These are phyloP conservation scores for Rhynchospora tenuis DNA, from an alignment of 176 grass and related monocot species.

Conservation along the genomic window DNA sequence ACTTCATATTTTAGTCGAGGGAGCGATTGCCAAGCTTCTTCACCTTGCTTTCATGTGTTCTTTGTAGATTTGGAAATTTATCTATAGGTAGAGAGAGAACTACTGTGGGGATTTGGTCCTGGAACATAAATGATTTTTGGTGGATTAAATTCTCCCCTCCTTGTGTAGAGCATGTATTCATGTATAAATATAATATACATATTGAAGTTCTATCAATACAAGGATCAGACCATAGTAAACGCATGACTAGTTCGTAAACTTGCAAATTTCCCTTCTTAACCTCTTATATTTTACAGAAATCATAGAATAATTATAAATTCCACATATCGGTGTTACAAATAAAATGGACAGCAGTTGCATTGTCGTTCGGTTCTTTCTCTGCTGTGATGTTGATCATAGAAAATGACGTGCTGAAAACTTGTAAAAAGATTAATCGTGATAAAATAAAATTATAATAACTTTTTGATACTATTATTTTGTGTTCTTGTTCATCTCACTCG, in stretches of 20 bases:
- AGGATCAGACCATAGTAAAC: neutral
- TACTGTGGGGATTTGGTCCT: constrained; percentile 2
- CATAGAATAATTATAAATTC: neutral
- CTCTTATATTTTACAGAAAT: neutral
- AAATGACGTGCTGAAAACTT: neutral
- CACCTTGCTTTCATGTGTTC: constrained; percentile 10
- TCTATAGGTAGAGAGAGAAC: constrained; percentile 19
- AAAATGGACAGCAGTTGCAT: neutral
- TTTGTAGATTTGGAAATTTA: constrained; percentile 27
- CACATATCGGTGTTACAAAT: neutral
- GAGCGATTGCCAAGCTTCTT: constrained; percentile 4
- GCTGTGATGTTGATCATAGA: neutral
- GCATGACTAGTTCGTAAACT: neutral
- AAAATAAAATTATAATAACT: neutral
- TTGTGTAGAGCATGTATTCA: constrained; percentile 29
- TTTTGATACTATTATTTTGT: neutral
- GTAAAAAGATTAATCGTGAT: neutral
- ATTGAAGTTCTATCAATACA: constrained; percentile 6
- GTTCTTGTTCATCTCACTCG: neutral
- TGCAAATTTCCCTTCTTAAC: neutral
- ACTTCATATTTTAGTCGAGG: neutral
- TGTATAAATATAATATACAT: constrained; percentile 20
- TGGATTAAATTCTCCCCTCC: constrained; percentile 5
- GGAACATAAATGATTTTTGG: constrained; percentile 24
- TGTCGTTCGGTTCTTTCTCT: too few relatives aligned